phyloP scores from a whole-genome alignment of 2,329 filamentous ascomycete species.

The Xylaria multiplex region DNA sequence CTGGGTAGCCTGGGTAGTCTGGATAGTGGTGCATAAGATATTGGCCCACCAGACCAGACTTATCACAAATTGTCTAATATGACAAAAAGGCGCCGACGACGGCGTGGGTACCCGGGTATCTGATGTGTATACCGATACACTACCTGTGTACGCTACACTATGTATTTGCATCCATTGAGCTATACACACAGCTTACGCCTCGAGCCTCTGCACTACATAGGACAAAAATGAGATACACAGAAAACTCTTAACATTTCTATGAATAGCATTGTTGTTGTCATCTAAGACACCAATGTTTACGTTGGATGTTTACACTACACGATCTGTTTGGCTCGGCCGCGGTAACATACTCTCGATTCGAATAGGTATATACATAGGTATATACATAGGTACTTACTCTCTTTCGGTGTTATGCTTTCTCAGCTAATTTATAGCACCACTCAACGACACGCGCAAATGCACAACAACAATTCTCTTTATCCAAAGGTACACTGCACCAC shows the following conservation, averaged over 20 bases:
- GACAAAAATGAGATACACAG: not conserved
- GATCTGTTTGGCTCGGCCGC: slow-evolving; percentile 3
- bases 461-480: slow-evolving; percentile 15
- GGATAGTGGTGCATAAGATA: slow-evolving; percentile 1
- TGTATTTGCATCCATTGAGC: not conserved
- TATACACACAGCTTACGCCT: not conserved
- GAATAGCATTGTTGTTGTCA: not conserved
- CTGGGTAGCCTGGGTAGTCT: not conserved
- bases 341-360: slow-evolving; percentile 5
- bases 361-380: not conserved
- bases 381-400: not conserved
- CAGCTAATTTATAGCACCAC: slow-evolving; percentile 1
- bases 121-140: too few relatives aligned
- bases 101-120: not conserved
- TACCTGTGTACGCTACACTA: too few relatives aligned
- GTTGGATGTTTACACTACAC: not conserved
- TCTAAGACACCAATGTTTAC: slow-evolving; percentile 32
- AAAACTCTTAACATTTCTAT: not conserved
- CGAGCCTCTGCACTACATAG: not conserved
- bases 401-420: not conserved
- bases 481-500: not conserved
- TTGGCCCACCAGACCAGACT: not conserved
- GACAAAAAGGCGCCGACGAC: not conserved
- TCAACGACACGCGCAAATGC: slow-evolving; percentile 3
- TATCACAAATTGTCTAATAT: slow-evolving; percentile 12